phyloP scores from a whole-genome alignment of 106 monocot genomes.

The Gastrodia elata region DNA sequence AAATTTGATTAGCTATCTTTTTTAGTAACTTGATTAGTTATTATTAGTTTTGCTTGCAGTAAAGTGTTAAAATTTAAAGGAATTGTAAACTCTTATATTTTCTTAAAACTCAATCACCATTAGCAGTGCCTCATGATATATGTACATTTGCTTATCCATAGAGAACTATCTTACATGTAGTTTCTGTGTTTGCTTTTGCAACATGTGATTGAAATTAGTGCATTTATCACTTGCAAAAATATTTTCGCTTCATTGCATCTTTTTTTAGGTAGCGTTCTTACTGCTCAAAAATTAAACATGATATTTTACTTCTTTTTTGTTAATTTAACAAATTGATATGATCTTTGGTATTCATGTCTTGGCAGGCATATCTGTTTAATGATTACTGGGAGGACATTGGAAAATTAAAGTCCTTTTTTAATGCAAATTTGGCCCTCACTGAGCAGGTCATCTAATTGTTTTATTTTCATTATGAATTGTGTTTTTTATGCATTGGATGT shows the following conservation, averaged over 20 bases:
- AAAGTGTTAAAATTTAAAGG: background rate
- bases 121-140: background rate
- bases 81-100: background rate
- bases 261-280: background rate
- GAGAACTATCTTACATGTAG: background rate
- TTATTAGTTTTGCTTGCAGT: background rate
- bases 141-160: background rate
- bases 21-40: background rate
- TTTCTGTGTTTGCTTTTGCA: background rate
- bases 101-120: background rate
- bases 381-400: slow-evolving; percentile 98
- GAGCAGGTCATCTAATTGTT: slow-evolving; percentile 41
- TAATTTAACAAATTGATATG: background rate
- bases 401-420: slow-evolving; percentile 74
- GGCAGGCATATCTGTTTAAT: slow-evolving; percentile 75
- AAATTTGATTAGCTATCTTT: background rate
- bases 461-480: background rate
- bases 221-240: background rate
- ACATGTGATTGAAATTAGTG: background rate
- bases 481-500: background rate
- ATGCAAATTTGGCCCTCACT: slow-evolving; percentile 87
- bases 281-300: background rate
- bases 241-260: background rate
- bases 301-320: background rate
- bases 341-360: background rate